Conservation (phyloP, 192 early-diverging fungal species). For the Coemansia sp. region DNA sequence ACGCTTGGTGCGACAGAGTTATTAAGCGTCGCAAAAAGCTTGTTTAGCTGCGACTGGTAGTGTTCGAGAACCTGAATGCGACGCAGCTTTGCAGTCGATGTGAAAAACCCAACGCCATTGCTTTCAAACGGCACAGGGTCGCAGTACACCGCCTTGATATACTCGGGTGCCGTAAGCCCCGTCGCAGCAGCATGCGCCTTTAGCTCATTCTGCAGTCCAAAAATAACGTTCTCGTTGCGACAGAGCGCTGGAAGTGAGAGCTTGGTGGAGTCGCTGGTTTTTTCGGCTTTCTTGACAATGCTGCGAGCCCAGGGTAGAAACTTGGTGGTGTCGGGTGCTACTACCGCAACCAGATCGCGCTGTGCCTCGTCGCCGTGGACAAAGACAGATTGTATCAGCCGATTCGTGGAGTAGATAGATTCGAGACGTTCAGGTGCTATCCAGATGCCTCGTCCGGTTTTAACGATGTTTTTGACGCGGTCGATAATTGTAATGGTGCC, state of each 20-base stretch:
- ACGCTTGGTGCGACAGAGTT: conserved; percentile 14
- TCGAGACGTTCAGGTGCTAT: conserved; percentile 89
- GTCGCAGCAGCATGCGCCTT: conserved; percentile 55
- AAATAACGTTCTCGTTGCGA: conserved; percentile 47
- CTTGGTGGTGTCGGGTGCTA: conserved; percentile 70
- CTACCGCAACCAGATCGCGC: conserved; percentile 73
- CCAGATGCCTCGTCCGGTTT: conserved; percentile 78
- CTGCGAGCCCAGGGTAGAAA: conserved; percentile 63
- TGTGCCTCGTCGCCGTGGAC: conserved; percentile 83
- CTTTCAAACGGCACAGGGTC: conserved; percentile 66
- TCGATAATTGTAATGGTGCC: conserved; percentile 73
- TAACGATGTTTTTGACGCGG: conserved; percentile 72
- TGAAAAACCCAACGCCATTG: conserved; percentile 66
- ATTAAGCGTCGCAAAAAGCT: conserved; percentile 53
- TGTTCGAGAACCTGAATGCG: conserved; percentile 36
- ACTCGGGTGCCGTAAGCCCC: conserved; percentile 76
- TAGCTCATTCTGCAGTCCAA: conserved; percentile 60
- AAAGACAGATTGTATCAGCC: conserved; percentile 76
- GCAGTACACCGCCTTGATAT: conserved; percentile 66
- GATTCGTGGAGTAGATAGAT: conserved; percentile 61
- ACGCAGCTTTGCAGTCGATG: conserved; percentile 86
- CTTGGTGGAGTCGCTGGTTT: conserved; percentile 4
- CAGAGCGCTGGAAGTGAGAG: conserved; percentile 57
- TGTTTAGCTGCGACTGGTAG: conserved; percentile 55
- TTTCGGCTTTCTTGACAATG: background rate